Percentiles rank a stretch among this genome's conserved stretches.
These are phyloP conservation scores for Chalciporus piperatoides DNA, from an alignment of 1,284 basidiomycete genomes.

Conservation along the genomic window DNA sequence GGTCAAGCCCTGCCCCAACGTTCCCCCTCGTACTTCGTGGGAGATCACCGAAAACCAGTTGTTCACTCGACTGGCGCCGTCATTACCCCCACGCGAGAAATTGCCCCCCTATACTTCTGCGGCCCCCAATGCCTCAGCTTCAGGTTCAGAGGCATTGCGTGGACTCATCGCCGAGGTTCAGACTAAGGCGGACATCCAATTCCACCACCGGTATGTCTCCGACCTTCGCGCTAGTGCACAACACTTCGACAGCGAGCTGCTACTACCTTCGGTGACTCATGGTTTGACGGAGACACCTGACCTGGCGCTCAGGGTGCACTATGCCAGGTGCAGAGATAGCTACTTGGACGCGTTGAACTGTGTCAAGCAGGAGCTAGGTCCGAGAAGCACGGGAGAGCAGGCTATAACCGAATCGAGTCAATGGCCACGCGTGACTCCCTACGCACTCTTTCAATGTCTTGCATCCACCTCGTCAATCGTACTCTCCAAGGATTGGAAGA, in stretches of 20 bases:
- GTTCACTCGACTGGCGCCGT: slow-evolving; percentile 8
- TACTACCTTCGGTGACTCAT: background rate
- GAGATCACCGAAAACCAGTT: slow-evolving; percentile 5
- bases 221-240: slow-evolving; percentile 19
- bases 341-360: background rate
- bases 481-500: slow-evolving; percentile 25
- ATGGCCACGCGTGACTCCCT: slow-evolving; percentile 27
- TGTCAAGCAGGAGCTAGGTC: slow-evolving; percentile 12
- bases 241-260: slow-evolving; percentile 10
- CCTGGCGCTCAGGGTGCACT: background rate
- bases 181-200: slow-evolving; percentile 8
- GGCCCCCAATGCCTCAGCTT: background rate
- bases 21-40: background rate
- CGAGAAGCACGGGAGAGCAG: slow-evolving; percentile 7
- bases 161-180: slow-evolving; percentile 10
- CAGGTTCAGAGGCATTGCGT: slow-evolving; percentile 1
- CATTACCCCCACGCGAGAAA: background rate
- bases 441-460: slow-evolving; percentile 24
- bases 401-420: slow-evolving; percentile 11
- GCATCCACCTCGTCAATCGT: slow-evolving; percentile 9
- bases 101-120: background rate
- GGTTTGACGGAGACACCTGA: background rate
- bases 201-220: slow-evolving; percentile 17
- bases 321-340: background rate
- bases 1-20: slow-evolving; percentile 10